Percentiles rank a stretch among this genome's conserved stretches.
These are phyloP conservation scores for Fraxinus sp. DNA, from an alignment of 305 asterid genomes.

Conservation along the genomic window DNA sequence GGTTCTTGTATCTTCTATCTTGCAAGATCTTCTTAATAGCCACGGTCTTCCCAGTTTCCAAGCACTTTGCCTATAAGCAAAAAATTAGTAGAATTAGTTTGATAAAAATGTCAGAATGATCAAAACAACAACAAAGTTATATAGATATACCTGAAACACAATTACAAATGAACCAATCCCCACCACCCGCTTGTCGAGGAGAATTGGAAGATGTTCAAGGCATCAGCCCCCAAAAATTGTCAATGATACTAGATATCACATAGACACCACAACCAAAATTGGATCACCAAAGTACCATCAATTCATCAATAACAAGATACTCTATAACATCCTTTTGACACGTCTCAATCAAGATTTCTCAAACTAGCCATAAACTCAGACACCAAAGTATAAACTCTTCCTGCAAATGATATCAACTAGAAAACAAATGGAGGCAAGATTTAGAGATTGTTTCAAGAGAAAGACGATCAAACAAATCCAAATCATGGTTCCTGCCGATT, in stretches of 20 bases:
- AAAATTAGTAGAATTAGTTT: background rate
- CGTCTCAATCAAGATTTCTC: no score
- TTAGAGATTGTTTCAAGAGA: background rate
- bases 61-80: conserved; percentile 74
- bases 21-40: conserved; percentile 59
- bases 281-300: no score
- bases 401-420: conserved; percentile 25
- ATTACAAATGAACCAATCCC: conserved; percentile 44
- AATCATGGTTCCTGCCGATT: background rate
- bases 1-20: conserved; percentile 88
- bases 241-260: no score
- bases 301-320: no score
- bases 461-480: background rate
- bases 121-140: background rate
- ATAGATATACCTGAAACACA: conserved; percentile 66
- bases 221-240: no score
- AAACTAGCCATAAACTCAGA: no score
- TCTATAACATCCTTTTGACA: no score
- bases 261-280: no score
- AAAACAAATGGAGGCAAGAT: background rate
- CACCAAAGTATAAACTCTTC: conserved; percentile 23
- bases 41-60: conserved; percentile 54
- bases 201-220: no score
- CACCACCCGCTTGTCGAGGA: conserved; percentile 22
- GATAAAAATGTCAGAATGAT: background rate